Base-by-base conservation (phyloP, 306 rosid species). In the Abrus precatorius region DNA sequence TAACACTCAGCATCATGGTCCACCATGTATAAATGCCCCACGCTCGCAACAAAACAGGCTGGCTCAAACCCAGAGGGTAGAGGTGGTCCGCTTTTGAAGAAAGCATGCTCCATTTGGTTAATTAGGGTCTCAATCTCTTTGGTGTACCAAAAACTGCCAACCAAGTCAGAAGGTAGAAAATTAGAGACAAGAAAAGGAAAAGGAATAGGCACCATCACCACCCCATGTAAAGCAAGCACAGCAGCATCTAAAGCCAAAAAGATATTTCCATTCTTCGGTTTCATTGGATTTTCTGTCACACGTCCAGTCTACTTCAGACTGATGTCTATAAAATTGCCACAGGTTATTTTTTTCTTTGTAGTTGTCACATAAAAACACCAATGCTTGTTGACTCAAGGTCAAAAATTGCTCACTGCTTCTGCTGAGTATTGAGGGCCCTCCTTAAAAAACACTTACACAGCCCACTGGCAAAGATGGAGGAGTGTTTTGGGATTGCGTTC, bases 61-160 rank as follows among this genome's bases (percentile, higher is more conserved):
- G 88, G 83, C 74, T 77, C 80, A 67, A 30, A 70, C 20, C 47
- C 66, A 71, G 52, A 75, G 74, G 65, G 10, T 14, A 61, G 20
- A 47, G 62, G 76, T 73, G 85, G 85, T 85, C 88, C 80, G 11
- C 32, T 14, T 65, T 29, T 50, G 73, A 65, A 44, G 71, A 81
- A 76, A 76, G 86, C 84, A 80, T 80, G 84, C 87, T 70, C 50
- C 7, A 14, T 34, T 76, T 67, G 67, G 77, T 76, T 80, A 29
- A 52, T 49, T 73, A 49, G 74, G 68, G 81, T 76, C 81, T 75
- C 86, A 83, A 34, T 75, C 74, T 69, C 80, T 79, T 52, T 30
- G 27, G 54, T 59, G 75, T 68, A 48, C 75, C 84, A 77, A 86
- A 76, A 83, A 59, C 75, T 86, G 85, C 80, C 72, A 55, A 76